These are phyloP conservation scores for Cladosporium phlei DNA, from an alignment of 2,329 filamentous ascomycete species.

Conservation along the genomic window DNA sequence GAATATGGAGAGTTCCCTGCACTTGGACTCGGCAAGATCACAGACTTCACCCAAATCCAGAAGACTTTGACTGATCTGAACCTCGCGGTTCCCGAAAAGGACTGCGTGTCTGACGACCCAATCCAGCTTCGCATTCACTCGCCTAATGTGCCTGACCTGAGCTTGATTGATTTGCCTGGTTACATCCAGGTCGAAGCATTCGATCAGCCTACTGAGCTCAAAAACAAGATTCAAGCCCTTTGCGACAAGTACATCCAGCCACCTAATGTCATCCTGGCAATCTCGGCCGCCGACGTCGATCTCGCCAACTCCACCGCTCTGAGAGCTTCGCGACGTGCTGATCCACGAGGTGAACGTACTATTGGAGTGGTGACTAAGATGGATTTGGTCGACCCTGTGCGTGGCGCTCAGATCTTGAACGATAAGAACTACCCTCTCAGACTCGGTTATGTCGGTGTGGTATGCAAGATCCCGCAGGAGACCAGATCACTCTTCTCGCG, in stretches of 20 bases:
- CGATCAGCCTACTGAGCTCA: slow-evolving; percentile 84
- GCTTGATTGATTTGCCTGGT: slow-evolving; percentile 89
- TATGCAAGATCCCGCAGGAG: slow-evolving; percentile 69
- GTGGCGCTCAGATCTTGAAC: slow-evolving; percentile 71
- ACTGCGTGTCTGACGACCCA: slow-evolving; percentile 94
- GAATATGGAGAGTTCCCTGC: slow-evolving; percentile 98
- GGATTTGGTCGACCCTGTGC: slow-evolving; percentile 83
- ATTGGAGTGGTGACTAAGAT: slow-evolving; percentile 99
- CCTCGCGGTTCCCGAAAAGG: slow-evolving; percentile 78
- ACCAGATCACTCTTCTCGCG: slow-evolving; percentile 72
- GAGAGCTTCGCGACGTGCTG: slow-evolving; percentile 81
- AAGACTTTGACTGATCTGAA: slow-evolving; percentile 93
- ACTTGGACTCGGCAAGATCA: slow-evolving; percentile 80
- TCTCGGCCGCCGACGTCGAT: slow-evolving; percentile 96
- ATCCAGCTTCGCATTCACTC: slow-evolving; percentile 96
- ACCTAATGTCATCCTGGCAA: slow-evolving; percentile 93
- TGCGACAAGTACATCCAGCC: slow-evolving; percentile 98
- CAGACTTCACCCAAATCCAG: slow-evolving; percentile 88
- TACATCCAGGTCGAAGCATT: slow-evolving; percentile 95
- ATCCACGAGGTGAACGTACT: slow-evolving; percentile 88
- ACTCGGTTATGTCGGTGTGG: slow-evolving; percentile 93
- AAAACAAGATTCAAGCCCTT: slow-evolving; percentile 91
- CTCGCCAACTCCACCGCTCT: slow-evolving; percentile 92
- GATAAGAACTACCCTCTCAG: slow-evolving; percentile 92
- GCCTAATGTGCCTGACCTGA: slow-evolving; percentile 89